Evolutionary conservation across 768 basidiomycete genomes (phyloP), one percentile per base, ranked within the genome.

Genomic region (Strobilomyces echinocephalus): DNA sequence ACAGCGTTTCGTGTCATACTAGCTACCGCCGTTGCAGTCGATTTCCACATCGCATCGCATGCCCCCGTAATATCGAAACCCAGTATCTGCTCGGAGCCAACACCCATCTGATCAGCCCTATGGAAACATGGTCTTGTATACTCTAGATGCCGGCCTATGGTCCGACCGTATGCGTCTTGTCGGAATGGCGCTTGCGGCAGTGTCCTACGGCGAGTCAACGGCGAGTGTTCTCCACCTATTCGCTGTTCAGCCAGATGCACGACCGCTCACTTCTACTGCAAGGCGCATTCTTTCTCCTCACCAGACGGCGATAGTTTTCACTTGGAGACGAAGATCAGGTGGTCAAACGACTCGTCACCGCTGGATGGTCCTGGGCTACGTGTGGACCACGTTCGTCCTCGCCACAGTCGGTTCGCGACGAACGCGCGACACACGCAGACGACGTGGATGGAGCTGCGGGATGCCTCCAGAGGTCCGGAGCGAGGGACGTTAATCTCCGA

Each of bases 361-460:
- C 9, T 15, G 31, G 14, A 18, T 24, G 24, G 54, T 67, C 30
- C 10, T 67, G 3, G 12, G 41, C 20, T 68, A 68, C 16, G 49
- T 69, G 38, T 41, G 48, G 44, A 47, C 60, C 42, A 67, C 65
- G 2, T 70, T 71, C 33, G 9, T 33, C 15, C 45, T 70, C 38
- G 71, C 57, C 4, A 65, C 63, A 0, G 47, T 73, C 14, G 62
- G 59, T 57, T 66, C 8, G 65, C 53, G 5, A 49, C 35, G 1
- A 63, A 70, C 20, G 53, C 58, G 2, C 64, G 58, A 34, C 69
- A 64, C 46, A 69, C 56, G 46, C 63, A 54, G 28, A 60, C 65
- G 68, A 64, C 67, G 15, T 73, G 53, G 57, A 68, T 70, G 24
- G 63, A 70, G 35, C 8, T 65, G 38, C 67, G 71, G 15, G 50